These are phyloP conservation scores for Fistulinella cinereoalba DNA, from an alignment of 1,284 basidiomycete genomes.

Conservation along the genomic window DNA sequence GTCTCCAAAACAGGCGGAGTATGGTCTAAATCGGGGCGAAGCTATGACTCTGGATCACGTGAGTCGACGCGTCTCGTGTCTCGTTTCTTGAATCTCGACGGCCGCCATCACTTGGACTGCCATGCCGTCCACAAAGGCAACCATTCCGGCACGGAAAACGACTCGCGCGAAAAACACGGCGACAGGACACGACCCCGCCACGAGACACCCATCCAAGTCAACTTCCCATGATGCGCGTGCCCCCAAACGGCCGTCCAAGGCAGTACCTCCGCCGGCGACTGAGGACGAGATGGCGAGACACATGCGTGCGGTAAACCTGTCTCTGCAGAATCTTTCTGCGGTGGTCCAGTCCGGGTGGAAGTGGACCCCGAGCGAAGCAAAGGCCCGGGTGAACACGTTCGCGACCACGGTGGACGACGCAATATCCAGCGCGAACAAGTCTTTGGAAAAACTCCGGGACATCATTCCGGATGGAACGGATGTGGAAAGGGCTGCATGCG, in stretches of 20 bases:
- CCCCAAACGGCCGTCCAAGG: conserved; percentile 3
- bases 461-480: conserved; percentile 51
- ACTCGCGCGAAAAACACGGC: conserved; percentile 12
- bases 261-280: neutral
- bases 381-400: conserved; percentile 26
- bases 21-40: no score
- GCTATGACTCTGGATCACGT: no score
- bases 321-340: conserved; percentile 54
- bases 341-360: conserved; percentile 61
- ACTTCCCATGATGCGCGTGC: conserved; percentile 4
- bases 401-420: conserved; percentile 36
- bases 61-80: conserved; percentile 8
- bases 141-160: conserved; percentile 9
- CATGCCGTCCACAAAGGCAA: conserved; percentile 14
- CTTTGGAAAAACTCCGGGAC: conserved; percentile 46
- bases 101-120: neutral
- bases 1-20: no score
- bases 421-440: conserved; percentile 32
- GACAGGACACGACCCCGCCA: neutral
- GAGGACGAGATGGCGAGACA: conserved; percentile 35
- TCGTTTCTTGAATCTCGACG: neutral
- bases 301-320: conserved; percentile 62
- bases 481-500: conserved; percentile 67
- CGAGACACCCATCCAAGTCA: conserved; percentile 10
- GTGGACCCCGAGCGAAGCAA: conserved; percentile 17